These are phyloP conservation scores for Brassica incana DNA, from an alignment of 345 rosid species.

Conservation along the genomic window DNA sequence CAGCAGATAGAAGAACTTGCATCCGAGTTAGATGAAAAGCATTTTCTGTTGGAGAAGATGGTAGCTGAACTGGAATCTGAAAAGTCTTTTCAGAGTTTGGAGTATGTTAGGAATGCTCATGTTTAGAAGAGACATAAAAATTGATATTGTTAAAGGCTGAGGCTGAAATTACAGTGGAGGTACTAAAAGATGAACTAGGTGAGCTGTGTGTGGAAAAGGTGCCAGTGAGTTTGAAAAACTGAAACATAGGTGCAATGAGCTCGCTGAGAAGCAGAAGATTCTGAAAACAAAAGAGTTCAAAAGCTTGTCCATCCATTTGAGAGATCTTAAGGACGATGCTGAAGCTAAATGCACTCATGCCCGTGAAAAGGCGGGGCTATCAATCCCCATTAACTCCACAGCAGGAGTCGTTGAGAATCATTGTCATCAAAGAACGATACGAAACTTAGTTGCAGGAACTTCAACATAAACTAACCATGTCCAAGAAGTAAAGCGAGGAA, in stretches of 20 bases:
- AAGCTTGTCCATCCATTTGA: slow-evolving; percentile 73
- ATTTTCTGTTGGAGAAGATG: slow-evolving; percentile 51
- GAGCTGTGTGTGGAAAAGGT: slow-evolving; percentile 34
- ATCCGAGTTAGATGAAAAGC: slow-evolving; percentile 59
- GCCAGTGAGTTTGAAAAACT: slow-evolving; percentile 47
- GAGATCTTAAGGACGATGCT: slow-evolving; percentile 86
- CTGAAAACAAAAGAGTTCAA: slow-evolving; percentile 85
- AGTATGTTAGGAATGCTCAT: slow-evolving; percentile 24
- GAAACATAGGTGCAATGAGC: slow-evolving; percentile 58
- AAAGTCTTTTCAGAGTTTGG: slow-evolving; percentile 34
- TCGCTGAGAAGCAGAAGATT: slow-evolving; percentile 66
- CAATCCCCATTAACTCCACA: slow-evolving; percentile 54
- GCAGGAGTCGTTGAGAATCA: slow-evolving; percentile 96
- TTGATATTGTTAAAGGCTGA: background rate
- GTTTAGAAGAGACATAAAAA: too few relatives aligned
- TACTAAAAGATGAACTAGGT: too few relatives aligned
- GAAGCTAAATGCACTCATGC: slow-evolving; percentile 66
- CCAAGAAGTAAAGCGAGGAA: slow-evolving; percentile 89
- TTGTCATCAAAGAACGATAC: slow-evolving; percentile 88
- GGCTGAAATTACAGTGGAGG: too few relatives aligned
- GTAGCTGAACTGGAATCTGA: slow-evolving; percentile 62
- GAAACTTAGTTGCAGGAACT: slow-evolving; percentile 83
- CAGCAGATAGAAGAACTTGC: slow-evolving; percentile 49
- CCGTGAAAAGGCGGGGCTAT: slow-evolving; percentile 54
- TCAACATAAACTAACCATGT: slow-evolving; percentile 76